phyloP scores from a whole-genome alignment of 202 grass and related monocot species.

The Setaria viridis region DNA sequence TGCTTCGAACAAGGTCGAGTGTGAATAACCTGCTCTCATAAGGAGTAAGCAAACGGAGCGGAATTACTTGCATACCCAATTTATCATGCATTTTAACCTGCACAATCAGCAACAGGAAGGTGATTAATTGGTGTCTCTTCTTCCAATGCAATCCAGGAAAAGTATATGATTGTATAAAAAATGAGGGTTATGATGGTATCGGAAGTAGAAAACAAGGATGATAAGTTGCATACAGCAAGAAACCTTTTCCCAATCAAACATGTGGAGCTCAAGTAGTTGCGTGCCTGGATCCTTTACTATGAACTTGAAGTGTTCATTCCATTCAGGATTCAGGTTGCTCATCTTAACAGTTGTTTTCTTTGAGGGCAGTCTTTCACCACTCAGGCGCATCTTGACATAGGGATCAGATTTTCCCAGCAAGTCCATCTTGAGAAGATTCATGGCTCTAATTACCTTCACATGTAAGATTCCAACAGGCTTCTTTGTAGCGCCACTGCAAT shows the following conservation, averaged over 20 bases:
- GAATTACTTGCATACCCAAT: conserved; percentile 89
- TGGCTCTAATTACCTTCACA: conserved; percentile 79
- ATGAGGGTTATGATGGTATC: background rate
- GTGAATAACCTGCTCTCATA: conserved; percentile 78
- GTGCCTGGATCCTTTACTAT: conserved; percentile 87
- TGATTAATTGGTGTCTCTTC: background rate
- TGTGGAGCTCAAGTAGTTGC: conserved; percentile 89
- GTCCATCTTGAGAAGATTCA: conserved; percentile 97
- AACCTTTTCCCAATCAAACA: conserved; percentile 99
- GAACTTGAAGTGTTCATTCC: conserved; percentile 93
- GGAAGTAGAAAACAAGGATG: conserved; percentile 10
- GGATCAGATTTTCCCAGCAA: conserved; percentile 96
- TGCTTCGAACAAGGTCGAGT: conserved; percentile 83
- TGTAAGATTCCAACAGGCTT: conserved; percentile 87
- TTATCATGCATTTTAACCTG: conserved; percentile 95
- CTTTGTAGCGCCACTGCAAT: conserved; percentile 76
- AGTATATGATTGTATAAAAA: background rate
- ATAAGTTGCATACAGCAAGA: conserved; percentile 40
- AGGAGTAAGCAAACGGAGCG: conserved; percentile 69
- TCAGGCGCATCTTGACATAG: conserved; percentile 89
- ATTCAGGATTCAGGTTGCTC: conserved; percentile 92
- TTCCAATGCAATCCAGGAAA: conserved; percentile 1
- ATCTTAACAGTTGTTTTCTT: conserved; percentile 97
- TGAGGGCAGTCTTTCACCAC: conserved; percentile 76
- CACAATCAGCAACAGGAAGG: conserved; percentile 4